Evolutionary conservation across 1,284 basidiomycete genomes (phyloP).

Genomic region (Ustilago sp.): DNA sequence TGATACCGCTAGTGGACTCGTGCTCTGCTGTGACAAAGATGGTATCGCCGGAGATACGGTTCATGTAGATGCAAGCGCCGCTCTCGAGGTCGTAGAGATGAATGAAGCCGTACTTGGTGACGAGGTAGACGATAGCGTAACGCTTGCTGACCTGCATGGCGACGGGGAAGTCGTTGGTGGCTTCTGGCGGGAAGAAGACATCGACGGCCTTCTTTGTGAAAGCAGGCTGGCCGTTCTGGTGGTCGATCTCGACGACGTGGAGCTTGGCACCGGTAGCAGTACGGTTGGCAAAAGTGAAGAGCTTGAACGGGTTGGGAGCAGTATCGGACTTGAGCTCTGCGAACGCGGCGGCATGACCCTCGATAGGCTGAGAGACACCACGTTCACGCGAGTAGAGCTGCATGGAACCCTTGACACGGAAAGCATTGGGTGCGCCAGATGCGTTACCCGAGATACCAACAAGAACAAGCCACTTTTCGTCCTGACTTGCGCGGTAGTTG

Average conservation of each 20-base stretch:
- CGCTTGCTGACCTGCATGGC: constrained; percentile 98
- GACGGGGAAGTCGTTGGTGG: constrained; percentile 99
- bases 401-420: constrained; percentile 77
- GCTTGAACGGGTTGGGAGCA: constrained; percentile 73
- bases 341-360: constrained; percentile 97
- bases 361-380: constrained; percentile 97
- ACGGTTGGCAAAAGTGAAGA: constrained; percentile 95
- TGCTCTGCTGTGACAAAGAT: constrained; percentile 99
- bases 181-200: constrained; percentile 99
- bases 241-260: constrained; percentile 98
- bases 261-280: constrained; percentile 98
- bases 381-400: constrained; percentile 90
- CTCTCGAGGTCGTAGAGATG: constrained; percentile 98
- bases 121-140: constrained; percentile 96
- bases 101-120: constrained; percentile 99
- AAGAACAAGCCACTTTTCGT: constrained; percentile 97
- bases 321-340: constrained; percentile 79
- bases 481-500: constrained; percentile 91
- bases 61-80: constrained; percentile 99
- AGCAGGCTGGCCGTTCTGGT: constrained; percentile 91
- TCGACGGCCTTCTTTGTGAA: constrained; percentile 99
- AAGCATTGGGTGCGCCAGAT: constrained; percentile 76
- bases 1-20: constrained; percentile 92
- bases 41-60: constrained; percentile 98
- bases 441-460: constrained; percentile 96